phyloP scores from a whole-genome alignment of 2,329 filamentous ascomycete species.

The Graphilbum fragrans region DNA sequence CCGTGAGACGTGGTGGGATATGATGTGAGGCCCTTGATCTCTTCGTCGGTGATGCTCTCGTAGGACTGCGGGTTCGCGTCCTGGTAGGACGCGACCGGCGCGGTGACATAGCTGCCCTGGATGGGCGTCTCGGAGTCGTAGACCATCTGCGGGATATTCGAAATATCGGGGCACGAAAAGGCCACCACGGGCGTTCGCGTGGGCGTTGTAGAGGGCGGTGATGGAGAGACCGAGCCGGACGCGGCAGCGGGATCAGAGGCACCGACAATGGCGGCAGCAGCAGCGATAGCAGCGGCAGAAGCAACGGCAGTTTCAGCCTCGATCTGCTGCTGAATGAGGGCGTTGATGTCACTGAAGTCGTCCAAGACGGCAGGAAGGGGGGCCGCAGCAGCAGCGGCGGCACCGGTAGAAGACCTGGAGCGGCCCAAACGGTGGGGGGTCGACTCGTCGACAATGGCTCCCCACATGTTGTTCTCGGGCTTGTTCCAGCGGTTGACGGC shows the following conservation, averaged over 20 bases:
- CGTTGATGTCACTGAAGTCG: slow-evolving; percentile 1
- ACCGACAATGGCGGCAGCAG: not conserved
- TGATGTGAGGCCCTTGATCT: not conserved
- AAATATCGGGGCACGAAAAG: slow-evolving; percentile 10
- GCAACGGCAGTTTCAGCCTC: no score
- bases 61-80: slow-evolving; percentile 15
- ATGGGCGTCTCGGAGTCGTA: not conserved
- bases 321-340: not conserved
- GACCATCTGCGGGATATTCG: slow-evolving; percentile 8
- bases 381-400: not conserved
- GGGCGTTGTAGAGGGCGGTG: not conserved
- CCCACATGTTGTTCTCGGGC: slow-evolving; percentile 17
- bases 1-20: not conserved
- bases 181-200: slow-evolving; percentile 9
- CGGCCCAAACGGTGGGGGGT: not conserved
- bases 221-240: not conserved
- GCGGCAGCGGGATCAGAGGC: not conserved
- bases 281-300: not conserved
- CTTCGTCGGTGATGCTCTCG: slow-evolving; percentile 14
- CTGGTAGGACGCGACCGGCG: not conserved
- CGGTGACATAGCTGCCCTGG: not conserved
- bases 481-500: slow-evolving; percentile 18
- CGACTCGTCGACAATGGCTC: slow-evolving; percentile 4
- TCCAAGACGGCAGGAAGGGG: not conserved
- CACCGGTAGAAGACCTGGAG: not conserved